Base-by-base conservation (phyloP, 108 stramenopile species). In the Skeletonema marinoi region DNA sequence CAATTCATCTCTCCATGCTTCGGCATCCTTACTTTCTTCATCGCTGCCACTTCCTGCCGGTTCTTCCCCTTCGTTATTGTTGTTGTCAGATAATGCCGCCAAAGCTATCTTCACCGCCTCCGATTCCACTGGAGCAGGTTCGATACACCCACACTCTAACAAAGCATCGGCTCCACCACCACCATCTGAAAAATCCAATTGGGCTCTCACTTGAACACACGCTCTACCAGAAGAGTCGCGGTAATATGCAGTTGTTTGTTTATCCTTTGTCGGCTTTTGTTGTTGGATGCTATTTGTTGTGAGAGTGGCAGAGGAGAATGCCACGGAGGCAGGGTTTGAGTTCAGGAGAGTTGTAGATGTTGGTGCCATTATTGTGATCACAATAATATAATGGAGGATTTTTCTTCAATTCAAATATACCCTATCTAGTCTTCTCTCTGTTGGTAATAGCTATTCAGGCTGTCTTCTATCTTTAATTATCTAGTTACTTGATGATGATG, bases 171-270 rank as follows among this genome's bases (percentile, higher is more conserved):
- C 50, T 17, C 39, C 66, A 25, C 33, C 54, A 25, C 33, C 54
- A 42, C 64, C 68, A 30, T 73, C 54, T 7, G 63, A 14, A 41
- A 68, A 19, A n/a, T 62, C 51, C 3, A 80, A 63, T 58, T 73
- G 79, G 32, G 65, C 66, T 32, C 79, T 67, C 11, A 80, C 5
- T 30, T 65, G 62, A 44, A 70, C 73, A 41, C 72, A 62, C 9
- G 79, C 79, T 64, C 79, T 44, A 35, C 79, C 79, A 54, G 79
- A 80, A 17, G 79, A 80, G 48, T 80, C 79, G 29, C 79, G 79
- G 54, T 80, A 80, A 41, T 70, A 80, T 4, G 79, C 79, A 3
- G 62, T 50, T 17, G 60, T 46, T 61, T 68, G 62, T 33, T 76
- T 48, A 32, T 59, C 42, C 3, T 29, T 46, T 0, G n/a, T 9